Base-by-base conservation (phyloP, 768 basidiomycete genomes). In the Boletus rex-veris region DNA sequence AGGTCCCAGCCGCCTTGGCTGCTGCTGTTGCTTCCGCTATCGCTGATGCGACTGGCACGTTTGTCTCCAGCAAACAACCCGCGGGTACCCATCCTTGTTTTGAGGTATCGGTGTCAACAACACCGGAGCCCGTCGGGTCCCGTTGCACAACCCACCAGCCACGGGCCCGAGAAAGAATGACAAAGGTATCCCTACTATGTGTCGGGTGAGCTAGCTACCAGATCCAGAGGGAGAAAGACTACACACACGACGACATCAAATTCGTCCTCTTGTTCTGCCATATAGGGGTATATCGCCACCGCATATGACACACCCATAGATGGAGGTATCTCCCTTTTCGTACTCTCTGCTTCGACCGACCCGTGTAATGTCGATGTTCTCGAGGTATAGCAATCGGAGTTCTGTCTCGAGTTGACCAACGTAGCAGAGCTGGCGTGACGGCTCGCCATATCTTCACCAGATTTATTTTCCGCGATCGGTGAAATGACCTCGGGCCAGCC, bases 61-160 rank as follows among this genome's bases (percentile, higher is more conserved):
- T 88, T 7, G 92, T 92, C 71, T 99, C 96, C 36, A 98, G 81
- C 14, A 99, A 77, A 68, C 96, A 99, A 33, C 96, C 96, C 5
- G 96, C 95, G 38, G 96, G 96, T 3, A 99, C 95, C 96, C 96
- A 98, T 50, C 94, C 93, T 64, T 94, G 92, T 68, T 89, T 89
- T 40, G 79, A 76, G 26, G 84, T 77, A 57, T 93, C 91, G 15
- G 84, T 76, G 64, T 86, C 88, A 28, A 92, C 84, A 19, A 84
- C 70, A 10, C 93, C 92, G 4, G 85, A 80, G 5, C 94, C 94
- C 35, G 83, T 84, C 30, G 89, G 89, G 70, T 99, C 97, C 33
- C 90, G 85, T 67, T 98, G 95, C 5, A 98, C 97, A 33, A 98
- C 90, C 93, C 96, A 99, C 97, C 97, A 99, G 1, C 97, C 96